Conservation (phyloP, 495 filamentous ascomycete genomes). For the Aspergillus hancockii region DNA sequence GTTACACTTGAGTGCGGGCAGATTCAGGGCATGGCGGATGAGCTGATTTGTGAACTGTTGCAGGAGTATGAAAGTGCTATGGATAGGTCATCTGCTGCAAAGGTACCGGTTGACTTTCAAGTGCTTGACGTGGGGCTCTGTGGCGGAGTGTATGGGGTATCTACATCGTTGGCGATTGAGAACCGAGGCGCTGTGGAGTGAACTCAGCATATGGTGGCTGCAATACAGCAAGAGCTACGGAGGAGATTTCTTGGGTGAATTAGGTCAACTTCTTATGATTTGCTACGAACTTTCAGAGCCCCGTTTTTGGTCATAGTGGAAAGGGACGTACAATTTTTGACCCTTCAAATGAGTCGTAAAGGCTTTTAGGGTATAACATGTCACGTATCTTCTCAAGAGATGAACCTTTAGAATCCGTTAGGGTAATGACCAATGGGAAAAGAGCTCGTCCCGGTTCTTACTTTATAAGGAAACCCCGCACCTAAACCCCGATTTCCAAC, state of each 20-base stretch:
- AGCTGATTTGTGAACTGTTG: constrained; percentile 34
- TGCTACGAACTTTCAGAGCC: too few relatives aligned
- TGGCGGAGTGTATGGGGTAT: constrained; percentile 40
- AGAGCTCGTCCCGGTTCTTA: too few relatives aligned
- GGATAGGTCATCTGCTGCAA: too few relatives aligned
- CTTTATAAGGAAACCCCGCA: too few relatives aligned
- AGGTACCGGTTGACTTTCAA: constrained; percentile 32
- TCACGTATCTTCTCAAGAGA: too few relatives aligned
- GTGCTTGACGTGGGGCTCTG: constrained; percentile 39
- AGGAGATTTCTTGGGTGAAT: constrained; percentile 42
- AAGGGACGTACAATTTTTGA: too few relatives aligned
- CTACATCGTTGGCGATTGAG: constrained; percentile 37
- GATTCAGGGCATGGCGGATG: constrained; percentile 58
- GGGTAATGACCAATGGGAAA: too few relatives aligned
- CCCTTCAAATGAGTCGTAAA: too few relatives aligned
- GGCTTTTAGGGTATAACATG: not conserved
- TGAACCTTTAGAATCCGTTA: too few relatives aligned
- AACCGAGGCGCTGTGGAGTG: constrained; percentile 38
- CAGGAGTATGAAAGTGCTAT: constrained; percentile 11
- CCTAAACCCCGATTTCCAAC: not conserved
- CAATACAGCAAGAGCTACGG: constrained; percentile 27
- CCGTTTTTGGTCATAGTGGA: too few relatives aligned
- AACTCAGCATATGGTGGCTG: constrained; percentile 30
- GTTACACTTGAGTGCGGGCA: constrained; percentile 50
- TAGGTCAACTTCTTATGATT: too few relatives aligned